Evolutionary conservation across 345 rosid genomes (phyloP).

Genomic region (thale cress (Arabidopsis thaliana)): TAIR10.1 NC_003075.7:14690501-14691000

Average conservation of each 20-base stretch:
- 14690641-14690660: conserved; percentile 30
- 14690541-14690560: conserved; percentile 30
- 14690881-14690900: neutral
- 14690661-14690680: neutral
- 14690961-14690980: conserved; percentile 67
- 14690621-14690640: conserved; percentile 93
- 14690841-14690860: neutral
- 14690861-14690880: neutral
- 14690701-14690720: conserved; percentile 57
- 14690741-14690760: conserved; percentile 66
- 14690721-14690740: conserved; percentile 67
- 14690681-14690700: conserved; percentile 3
- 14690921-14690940: conserved; percentile 65
- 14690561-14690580: conserved; percentile 92
- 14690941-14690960: conserved; percentile 59
- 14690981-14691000: conserved; percentile 69
- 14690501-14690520: conserved; percentile 7
- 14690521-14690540: neutral
- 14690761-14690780: conserved; percentile 60
- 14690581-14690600: conserved; percentile 87
- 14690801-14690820: conserved; percentile 72
- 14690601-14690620: conserved; percentile 80
- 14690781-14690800: conserved; percentile 75
- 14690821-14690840: neutral
- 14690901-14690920: conserved; percentile 58